A percentile compares a stretch with the other conserved stretches of the same genome.
Evolutionary conservation across 2,329 filamentous ascomycete species (phyloP).

Genomic region (Westerdykella ornata): DNA sequence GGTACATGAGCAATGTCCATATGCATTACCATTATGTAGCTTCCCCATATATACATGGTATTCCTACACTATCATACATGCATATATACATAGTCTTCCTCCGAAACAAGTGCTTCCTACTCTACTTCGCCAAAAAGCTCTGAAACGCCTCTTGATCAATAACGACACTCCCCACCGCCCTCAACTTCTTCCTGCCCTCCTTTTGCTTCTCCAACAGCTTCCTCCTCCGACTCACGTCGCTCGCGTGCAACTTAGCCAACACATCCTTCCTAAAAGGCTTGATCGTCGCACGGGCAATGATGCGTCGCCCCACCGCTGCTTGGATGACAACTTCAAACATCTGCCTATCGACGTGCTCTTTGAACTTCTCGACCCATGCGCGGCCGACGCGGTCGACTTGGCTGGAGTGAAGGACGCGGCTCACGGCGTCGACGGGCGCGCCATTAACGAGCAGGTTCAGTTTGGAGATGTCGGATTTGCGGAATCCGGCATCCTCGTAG

Average conservation of each 20-base stretch:
- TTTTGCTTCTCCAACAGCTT: conserved; percentile 97
- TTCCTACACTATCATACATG: no score
- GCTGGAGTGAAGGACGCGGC: conserved; percentile 77
- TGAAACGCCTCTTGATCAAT: conserved; percentile 97
- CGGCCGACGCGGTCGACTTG: conserved; percentile 76
- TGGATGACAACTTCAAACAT: conserved; percentile 98
- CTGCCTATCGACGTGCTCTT: conserved; percentile 90
- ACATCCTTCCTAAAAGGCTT: conserved; percentile 98
- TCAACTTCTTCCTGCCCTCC: conserved; percentile 81
- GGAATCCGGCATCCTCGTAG: conserved; percentile 92
- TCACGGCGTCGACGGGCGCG: conserved; percentile 84
- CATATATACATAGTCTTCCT: no score
- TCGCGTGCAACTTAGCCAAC: conserved; percentile 83
- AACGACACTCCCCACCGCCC: conserved; percentile 78
- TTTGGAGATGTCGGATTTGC: conserved; percentile 73
- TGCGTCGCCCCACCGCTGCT: conserved; percentile 71
- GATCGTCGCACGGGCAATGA: conserved; percentile 87
- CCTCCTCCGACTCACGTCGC: conserved; percentile 71
- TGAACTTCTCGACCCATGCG: conserved; percentile 91
- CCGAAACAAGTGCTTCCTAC: no score
- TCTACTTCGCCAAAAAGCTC: conserved; percentile 71
- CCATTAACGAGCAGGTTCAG: conserved; percentile 93
- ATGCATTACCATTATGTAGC: no score
- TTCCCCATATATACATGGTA: no score
- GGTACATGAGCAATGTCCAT: no score